Conservation (phyloP, 2,329 filamentous ascomycete genomes). For the Trichophyton rubrum region DNA sequence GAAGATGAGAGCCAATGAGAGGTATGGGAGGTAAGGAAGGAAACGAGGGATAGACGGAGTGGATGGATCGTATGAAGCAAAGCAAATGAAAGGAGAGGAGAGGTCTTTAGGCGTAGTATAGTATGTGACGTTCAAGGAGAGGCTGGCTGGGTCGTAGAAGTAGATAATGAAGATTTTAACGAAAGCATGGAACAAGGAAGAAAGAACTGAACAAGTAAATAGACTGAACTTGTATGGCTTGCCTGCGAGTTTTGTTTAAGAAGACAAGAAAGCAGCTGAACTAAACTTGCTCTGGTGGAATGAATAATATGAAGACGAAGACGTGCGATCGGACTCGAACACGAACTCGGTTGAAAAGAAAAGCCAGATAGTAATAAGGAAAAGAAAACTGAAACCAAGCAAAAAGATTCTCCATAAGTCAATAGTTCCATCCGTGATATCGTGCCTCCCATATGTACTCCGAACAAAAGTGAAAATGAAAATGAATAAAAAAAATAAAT, state of each 20-base stretch:
- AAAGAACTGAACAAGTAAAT: not conserved
- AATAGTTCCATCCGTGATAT: slow-evolving; percentile 13
- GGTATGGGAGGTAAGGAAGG: not conserved
- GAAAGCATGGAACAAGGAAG: not conserved
- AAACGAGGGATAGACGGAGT: too few species aligned
- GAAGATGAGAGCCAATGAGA: not conserved
- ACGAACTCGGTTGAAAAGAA: slow-evolving; percentile 6
- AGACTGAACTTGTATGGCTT: not conserved
- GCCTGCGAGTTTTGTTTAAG: not conserved
- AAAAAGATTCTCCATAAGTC: slow-evolving; percentile 9
- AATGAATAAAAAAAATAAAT: slow-evolving; percentile 3
- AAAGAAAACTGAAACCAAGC: not conserved
- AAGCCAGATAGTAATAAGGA: slow-evolving; percentile 6
- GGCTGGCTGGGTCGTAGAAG: not conserved
- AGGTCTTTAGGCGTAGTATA: not conserved
- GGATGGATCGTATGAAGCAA: too few species aligned
- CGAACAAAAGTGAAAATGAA: not conserved
- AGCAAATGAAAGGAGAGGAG: not conserved
- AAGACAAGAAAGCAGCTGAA: not conserved
- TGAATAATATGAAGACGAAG: not conserved
- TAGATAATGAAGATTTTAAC: not conserved
- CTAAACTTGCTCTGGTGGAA: slow-evolving; percentile 5
- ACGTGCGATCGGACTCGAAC: slow-evolving; percentile 11
- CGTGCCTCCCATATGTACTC: slow-evolving; percentile 10
- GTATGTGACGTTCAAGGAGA: not conserved